Conservation (phyloP, 2,329 filamentous ascomycete genomes). For the Aspergillus spinulosporus region DNA sequence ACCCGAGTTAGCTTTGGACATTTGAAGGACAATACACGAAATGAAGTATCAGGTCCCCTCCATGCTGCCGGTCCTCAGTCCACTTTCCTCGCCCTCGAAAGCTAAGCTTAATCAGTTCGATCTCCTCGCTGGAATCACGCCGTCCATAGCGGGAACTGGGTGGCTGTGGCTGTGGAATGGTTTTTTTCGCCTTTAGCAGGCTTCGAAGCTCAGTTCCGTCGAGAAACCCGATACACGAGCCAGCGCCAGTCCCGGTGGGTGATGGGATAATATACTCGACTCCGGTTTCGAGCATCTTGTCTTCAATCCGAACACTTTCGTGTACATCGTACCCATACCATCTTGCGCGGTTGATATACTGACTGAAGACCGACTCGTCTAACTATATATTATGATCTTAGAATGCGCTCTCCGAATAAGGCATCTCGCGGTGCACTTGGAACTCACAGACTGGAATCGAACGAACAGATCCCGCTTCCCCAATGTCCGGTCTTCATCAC, state of each 20-base stretch:
- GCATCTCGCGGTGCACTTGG: no score
- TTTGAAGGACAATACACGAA: background rate
- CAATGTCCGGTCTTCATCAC: background rate
- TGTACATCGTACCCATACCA: slow-evolving; percentile 6
- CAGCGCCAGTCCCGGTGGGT: background rate
- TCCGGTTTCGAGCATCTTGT: background rate
- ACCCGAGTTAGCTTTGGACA: no score
- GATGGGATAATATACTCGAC: background rate
- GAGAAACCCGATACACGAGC: background rate
- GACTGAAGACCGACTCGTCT: background rate
- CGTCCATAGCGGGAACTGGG: background rate
- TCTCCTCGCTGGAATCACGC: background rate
- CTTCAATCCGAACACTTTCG: background rate
- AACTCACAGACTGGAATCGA: slow-evolving; percentile 5
- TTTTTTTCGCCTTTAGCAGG: background rate
- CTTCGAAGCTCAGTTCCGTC: background rate
- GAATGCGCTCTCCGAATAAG: no score
- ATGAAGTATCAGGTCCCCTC: slow-evolving; percentile 3
- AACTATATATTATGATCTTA: background rate
- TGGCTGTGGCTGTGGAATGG: background rate
- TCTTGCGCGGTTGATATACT: background rate
- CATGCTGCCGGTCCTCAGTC: background rate
- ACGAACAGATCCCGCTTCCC: slow-evolving; percentile 4
- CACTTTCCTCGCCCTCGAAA: background rate
- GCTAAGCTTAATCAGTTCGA: slow-evolving; percentile 4